Conservation (phyloP, 2,329 filamentous ascomycete genomes). For the Hymenoscyphus scutula region DNA sequence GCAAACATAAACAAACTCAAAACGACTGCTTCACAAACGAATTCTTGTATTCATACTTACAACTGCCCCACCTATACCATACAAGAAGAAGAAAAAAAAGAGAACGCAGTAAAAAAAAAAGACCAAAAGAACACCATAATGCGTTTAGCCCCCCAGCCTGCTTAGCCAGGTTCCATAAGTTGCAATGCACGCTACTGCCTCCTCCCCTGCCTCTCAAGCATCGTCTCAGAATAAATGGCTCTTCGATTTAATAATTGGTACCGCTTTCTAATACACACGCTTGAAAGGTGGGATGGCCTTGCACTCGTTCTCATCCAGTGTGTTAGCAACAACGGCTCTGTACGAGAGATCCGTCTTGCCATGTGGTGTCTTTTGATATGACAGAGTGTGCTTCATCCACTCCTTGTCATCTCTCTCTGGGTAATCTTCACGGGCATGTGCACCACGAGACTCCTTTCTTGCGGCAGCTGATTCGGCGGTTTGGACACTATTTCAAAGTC, state of each 20-base stretch:
- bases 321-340: conserved; percentile 76
- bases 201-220: neutral
- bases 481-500: conserved; percentile 62
- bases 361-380: conserved; percentile 91
- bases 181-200: neutral
- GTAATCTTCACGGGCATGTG: conserved; percentile 94
- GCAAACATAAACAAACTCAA: too few relatives aligned
- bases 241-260: neutral
- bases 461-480: conserved; percentile 87
- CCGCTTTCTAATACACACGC: conserved; percentile 70
- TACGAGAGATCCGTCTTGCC: conserved; percentile 83
- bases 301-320: conserved; percentile 94
- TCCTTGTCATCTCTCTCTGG: conserved; percentile 92
- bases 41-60: too few relatives aligned
- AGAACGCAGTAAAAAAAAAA: neutral
- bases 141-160: neutral
- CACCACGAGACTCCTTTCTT: conserved; percentile 95
- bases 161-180: too few relatives aligned
- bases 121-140: neutral
- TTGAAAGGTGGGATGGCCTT: conserved; percentile 96
- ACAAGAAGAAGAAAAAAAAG: too few relatives aligned
- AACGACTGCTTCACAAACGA: too few relatives aligned
- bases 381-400: conserved; percentile 99
- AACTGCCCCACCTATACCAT: too few relatives aligned
- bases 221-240: neutral